A percentile compares a stretch with the other conserved stretches of the same genome.
Conservation (phyloP, 202 grass and related monocot species). For the Brachypodium distachyon region DNA sequence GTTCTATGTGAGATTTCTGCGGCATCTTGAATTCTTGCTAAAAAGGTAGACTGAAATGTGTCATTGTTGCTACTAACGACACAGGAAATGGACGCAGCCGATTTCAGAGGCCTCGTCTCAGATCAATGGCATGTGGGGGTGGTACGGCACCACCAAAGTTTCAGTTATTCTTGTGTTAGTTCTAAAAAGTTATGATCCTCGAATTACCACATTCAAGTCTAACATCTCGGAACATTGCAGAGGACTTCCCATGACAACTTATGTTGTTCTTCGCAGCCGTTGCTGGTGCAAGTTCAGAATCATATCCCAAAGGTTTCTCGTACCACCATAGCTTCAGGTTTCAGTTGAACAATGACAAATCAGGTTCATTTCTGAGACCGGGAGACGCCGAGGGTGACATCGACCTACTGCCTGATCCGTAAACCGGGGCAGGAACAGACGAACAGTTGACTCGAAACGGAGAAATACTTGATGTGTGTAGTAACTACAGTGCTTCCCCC, state of each 20-base stretch:
- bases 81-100: constrained; percentile 81
- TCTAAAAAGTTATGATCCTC: neutral
- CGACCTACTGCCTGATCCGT: constrained; percentile 1
- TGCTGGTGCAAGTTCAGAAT: constrained; percentile 88
- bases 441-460: neutral
- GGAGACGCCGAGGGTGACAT: neutral
- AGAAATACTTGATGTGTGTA: neutral
- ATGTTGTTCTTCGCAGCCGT: constrained; percentile 33
- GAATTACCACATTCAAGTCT: neutral
- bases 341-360: constrained; percentile 18
- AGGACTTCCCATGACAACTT: constrained; percentile 36
- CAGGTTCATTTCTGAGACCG: constrained; percentile 13
- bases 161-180: neutral
- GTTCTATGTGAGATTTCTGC: neutral
- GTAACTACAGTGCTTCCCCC: neutral
- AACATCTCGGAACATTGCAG: constrained; percentile 30
- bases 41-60: neutral
- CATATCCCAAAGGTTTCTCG: constrained; percentile 25
- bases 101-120: constrained; percentile 69
- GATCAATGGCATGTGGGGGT: constrained; percentile 95
- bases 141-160: constrained; percentile 35
- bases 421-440: neutral
- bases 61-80: neutral
- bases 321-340: neutral
- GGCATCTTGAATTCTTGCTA: neutral